These are phyloP conservation scores for Fusarium subtropicale DNA, from an alignment of 2,329 filamentous ascomycete genomes.

Conservation along the genomic window DNA sequence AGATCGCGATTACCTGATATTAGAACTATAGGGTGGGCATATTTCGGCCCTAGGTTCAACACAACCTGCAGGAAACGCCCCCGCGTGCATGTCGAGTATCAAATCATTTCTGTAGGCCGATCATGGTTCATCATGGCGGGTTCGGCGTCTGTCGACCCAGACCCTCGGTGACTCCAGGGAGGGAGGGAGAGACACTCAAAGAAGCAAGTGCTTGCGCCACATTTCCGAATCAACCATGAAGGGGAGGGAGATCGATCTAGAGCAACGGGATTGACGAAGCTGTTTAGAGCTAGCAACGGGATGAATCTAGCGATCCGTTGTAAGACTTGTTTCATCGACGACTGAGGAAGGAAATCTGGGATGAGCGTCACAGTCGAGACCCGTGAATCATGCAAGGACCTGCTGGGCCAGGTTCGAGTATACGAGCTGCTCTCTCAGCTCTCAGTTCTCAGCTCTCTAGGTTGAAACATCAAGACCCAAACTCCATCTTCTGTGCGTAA, in stretches of 20 bases:
- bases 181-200: constrained; percentile 11
- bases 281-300: constrained; percentile 1
- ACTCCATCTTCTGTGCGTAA: neutral
- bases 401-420: neutral
- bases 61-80: neutral
- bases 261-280: constrained; percentile 1
- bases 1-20: neutral
- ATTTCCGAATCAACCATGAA: constrained; percentile 10
- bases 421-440: constrained; percentile 1
- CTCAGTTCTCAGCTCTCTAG: constrained; percentile 2
- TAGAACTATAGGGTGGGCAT: neutral
- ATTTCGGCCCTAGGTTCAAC: neutral
- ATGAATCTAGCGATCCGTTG: constrained; percentile 2
- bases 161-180: constrained; percentile 32
- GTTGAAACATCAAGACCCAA: neutral
- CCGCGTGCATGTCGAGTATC: neutral
- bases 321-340: constrained; percentile 3
- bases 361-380: neutral
- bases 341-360: neutral
- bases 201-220: constrained; percentile 24
- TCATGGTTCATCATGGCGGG: constrained; percentile 13
- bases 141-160: constrained; percentile 20
- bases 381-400: neutral
- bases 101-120: neutral
- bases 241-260: constrained; percentile 21